Evolutionary conservation across 116 monocot genomes (phyloP).

Genomic region (Phalaenopsis hybrid): DNA sequence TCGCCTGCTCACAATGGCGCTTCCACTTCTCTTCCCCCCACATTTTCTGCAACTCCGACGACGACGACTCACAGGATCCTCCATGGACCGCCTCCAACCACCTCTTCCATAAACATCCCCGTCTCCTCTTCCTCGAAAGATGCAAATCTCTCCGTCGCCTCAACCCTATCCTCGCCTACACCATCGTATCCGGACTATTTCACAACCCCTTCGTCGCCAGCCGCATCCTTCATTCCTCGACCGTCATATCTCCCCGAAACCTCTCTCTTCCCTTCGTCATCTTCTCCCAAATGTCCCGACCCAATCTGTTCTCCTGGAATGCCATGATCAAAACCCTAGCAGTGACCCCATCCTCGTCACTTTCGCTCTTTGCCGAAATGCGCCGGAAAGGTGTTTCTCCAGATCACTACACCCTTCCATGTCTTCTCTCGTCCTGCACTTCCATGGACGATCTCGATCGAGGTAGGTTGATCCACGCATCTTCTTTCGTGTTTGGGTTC

Average conservation of each 20-base stretch:
- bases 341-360: no score
- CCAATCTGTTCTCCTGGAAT: no score
- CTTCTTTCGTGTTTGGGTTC: slow-evolving; percentile 27
- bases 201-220: slow-evolving; percentile 47
- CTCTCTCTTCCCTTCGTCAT: slow-evolving; percentile 17
- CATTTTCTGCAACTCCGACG: no score
- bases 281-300: no score
- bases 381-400: slow-evolving; percentile 10
- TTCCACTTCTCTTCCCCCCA: no score
- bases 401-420: slow-evolving; percentile 49
- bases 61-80: no score
- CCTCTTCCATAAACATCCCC: no score
- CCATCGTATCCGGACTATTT: slow-evolving; percentile 47
- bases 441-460: neutral
- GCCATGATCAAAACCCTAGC: no score
- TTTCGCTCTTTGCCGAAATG: no score
- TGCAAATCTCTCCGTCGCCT: slow-evolving; percentile 23
- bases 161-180: slow-evolving; percentile 27
- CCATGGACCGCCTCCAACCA: no score
- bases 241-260: neutral
- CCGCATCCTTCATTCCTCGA: slow-evolving; percentile 25
- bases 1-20: no score
- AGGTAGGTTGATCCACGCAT: slow-evolving; percentile 32
- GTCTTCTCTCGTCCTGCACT: slow-evolving; percentile 38
- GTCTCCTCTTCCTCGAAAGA: slow-evolving; percentile 28